Base-by-base conservation (phyloP, 805 yeast genomes). In the Kodamaea laetipori region DNA sequence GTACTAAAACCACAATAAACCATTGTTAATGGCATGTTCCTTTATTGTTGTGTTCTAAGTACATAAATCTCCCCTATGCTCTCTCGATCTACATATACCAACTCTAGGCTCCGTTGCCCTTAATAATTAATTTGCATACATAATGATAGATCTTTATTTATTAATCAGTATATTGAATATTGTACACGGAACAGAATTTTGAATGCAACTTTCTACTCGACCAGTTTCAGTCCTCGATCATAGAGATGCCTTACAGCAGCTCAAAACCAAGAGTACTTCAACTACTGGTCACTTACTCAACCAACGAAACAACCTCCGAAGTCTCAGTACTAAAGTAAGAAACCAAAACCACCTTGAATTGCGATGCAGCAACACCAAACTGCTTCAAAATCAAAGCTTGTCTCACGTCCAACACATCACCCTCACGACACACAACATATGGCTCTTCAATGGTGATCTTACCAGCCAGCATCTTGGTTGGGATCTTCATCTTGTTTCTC, bases 281-380 rank as follows among this genome's bases (percentile, higher is more conserved):
- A n/a, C n/a, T n/a, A n/a, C 11, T 27, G 6, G 6, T 27, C 31
- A 6, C 31, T 12, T 28, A 19, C 17, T 8, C 35, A 19, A 10
- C 18, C 38, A 40, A 40, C 23, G 27, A 25, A 24, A 54, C 56
- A 36, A 64, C 54, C 47, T 65, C 61, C 11, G 62, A 48, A 32
- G 50, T 66, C 43, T 87, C 89, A 46, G 77, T 82, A 61, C 85
- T 82, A 61, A 86, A 92, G 64, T 77, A 87, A 13, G 94, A 97
- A 54, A 82, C 68, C 50, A 86, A 69, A 55, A 80, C 77, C 41
- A 94, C 95, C 66, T 82, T 88, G 69, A 92, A 94, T 61, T 87
- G 90, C 35, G 97, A 78, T 44, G 90, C 89, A 9, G 97, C 97
- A 45, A 95, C 80, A 58, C 99, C 99, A 65, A 94, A 95, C 55